Conservation (phyloP, 345 rosid genomes). For the Salix caprea region DNA sequence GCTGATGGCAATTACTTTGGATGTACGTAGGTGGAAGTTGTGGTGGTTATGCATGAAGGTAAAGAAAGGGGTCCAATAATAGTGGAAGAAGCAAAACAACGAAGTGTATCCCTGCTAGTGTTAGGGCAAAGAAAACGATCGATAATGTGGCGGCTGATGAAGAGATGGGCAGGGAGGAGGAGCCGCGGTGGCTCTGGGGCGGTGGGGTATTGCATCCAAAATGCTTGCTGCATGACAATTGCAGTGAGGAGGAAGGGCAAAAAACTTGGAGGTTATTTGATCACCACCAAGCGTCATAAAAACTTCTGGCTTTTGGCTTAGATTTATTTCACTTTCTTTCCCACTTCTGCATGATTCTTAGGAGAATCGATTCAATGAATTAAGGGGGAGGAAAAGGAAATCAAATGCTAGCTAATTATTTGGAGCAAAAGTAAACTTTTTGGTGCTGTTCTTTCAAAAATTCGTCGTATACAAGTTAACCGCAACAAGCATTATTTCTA, state of each 20-base stretch:
- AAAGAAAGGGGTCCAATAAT: conserved; percentile 61
- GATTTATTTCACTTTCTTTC: neutral
- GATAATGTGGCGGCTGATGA: conserved; percentile 49
- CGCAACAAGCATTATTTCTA: too few species aligned
- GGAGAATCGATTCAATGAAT: too few species aligned
- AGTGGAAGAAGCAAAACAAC: conserved; percentile 73
- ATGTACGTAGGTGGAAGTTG: conserved; percentile 53
- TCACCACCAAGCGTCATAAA: conserved; percentile 86
- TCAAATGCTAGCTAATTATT: too few species aligned
- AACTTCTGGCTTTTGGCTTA: conserved; percentile 93
- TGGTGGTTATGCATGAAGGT: conserved; percentile 50
- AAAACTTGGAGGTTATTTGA: conserved; percentile 76
- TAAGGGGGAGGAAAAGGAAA: too few species aligned
- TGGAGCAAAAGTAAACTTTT: too few species aligned
- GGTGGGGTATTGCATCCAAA: conserved; percentile 70
- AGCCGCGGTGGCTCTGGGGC: conserved; percentile 26
- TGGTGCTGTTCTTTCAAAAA: too few species aligned
- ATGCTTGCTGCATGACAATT: conserved; percentile 79
- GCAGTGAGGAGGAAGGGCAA: conserved; percentile 77
- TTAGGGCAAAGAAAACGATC: conserved; percentile 69
- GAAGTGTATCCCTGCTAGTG: conserved; percentile 55
- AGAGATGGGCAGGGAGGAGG: conserved; percentile 50
- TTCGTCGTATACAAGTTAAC: too few species aligned
- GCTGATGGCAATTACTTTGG: neutral
- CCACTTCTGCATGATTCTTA: too few species aligned